These are phyloP conservation scores for Crithidia sp. DNA, from an alignment of 208 protist species.

Conservation along the genomic window DNA sequence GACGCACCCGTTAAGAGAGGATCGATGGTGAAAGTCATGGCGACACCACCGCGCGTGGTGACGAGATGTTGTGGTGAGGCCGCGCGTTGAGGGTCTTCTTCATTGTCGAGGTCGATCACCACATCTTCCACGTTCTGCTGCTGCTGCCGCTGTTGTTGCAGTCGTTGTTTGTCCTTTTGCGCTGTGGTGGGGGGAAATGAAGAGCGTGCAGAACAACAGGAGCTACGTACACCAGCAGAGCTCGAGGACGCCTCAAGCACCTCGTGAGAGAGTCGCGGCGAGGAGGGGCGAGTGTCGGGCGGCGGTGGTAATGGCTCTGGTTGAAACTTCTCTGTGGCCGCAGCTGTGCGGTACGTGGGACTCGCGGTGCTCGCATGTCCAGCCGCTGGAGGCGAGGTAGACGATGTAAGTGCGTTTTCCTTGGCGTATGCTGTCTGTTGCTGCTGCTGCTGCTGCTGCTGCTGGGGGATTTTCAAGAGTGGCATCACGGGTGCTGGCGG, in stretches of 20 bases:
- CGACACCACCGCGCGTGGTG: conserved; percentile 38
- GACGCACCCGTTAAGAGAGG: not conserved
- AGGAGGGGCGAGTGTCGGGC: conserved; percentile 5
- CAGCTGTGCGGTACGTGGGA: no score
- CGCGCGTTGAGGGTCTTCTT: not conserved
- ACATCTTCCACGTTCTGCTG: not conserved
- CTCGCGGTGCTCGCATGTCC: not conserved
- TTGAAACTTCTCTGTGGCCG: no score
- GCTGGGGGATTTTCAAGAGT: not conserved
- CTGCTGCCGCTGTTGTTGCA: not conserved
- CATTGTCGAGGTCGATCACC: not conserved
- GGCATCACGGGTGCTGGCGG: not conserved
- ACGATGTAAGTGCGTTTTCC: not conserved
- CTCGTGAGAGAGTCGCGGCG: conserved; percentile 2
- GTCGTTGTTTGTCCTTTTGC: no score
- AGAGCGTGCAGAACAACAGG: no score
- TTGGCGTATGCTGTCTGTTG: not conserved
- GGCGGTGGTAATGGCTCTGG: not conserved
- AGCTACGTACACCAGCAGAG: not conserved
- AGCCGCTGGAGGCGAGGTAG: not conserved
- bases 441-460: not conserved
- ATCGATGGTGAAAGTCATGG: conserved; percentile 39
- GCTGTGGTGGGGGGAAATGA: not conserved
- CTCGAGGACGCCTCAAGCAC: no score
- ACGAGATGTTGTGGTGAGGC: conserved; percentile 1